These are phyloP conservation scores for Kodamaea alishanica DNA, from an alignment of 1,139 yeast genomes.

Conservation along the genomic window DNA sequence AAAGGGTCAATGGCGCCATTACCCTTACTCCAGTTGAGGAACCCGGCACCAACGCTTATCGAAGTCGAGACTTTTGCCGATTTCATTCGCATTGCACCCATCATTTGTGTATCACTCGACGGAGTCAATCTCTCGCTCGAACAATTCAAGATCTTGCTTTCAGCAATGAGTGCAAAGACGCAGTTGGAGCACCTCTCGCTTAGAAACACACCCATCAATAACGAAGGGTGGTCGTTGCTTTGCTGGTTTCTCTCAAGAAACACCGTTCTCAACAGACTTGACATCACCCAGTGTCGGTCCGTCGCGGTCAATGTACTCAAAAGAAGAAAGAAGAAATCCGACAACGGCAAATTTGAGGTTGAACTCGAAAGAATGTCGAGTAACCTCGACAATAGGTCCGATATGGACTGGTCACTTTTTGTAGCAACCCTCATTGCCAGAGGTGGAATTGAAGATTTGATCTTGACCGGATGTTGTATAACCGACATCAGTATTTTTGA, in stretches of 20 bases:
- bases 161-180: conserved; percentile 58
- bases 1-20: conserved; percentile 67
- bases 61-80: conserved; percentile 75
- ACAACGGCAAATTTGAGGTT: conserved; percentile 25
- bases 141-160: conserved; percentile 59
- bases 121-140: conserved; percentile 63
- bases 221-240: conserved; percentile 66
- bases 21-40: conserved; percentile 59
- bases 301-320: conserved; percentile 56
- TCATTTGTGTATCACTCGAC: conserved; percentile 64
- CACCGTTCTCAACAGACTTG: conserved; percentile 52
- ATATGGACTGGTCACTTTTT: conserved; percentile 72
- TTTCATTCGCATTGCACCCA: conserved; percentile 69
- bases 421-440: conserved; percentile 66
- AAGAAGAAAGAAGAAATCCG: conserved; percentile 26
- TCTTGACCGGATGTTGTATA: conserved; percentile 71
- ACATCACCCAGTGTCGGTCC: conserved; percentile 69
- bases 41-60: conserved; percentile 70
- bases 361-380: conserved; percentile 52
- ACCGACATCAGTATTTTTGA: conserved; percentile 51
- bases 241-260: conserved; percentile 69
- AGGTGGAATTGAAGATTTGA: conserved; percentile 70
- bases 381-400: conserved; percentile 56
- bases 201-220: conserved; percentile 66
- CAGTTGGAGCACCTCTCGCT: conserved; percentile 65